Base-by-base conservation (phyloP, 768 basidiomycete genomes). In the Auriscalpium vulgare region DNA sequence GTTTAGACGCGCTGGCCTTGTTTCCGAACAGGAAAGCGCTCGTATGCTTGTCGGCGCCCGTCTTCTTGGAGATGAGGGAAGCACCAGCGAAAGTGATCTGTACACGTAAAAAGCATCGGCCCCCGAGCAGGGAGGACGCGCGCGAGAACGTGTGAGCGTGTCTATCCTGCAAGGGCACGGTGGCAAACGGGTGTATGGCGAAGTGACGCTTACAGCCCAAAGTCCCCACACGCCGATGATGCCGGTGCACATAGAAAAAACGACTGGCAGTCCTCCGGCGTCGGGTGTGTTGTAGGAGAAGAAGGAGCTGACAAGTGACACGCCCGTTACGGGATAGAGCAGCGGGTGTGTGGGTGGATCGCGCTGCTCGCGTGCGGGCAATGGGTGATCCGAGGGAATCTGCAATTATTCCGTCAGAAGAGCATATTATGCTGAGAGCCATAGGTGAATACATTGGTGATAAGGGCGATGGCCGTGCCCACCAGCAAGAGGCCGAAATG, bases 11-110 rank as follows among this genome's bases (percentile, higher is more conserved):
- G 56, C 70, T 66, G 10, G 66, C 59, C 61, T 78, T 86, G 73
- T 90, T 92, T 2, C 86, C 81, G 65, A 92, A 92, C 19, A 91
- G 72, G 68, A 91, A 91, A 5, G 83, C 65, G 14, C 88, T 90
- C 4, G 88, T 92, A 59, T 80, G 81, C 64, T 91, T 91, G 71
- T 91, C 88, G 17, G 88, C 84, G 16, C 89, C 90, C 6, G 88
- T 91, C 62, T 80, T 86, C 66, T 79, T 81, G 36, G 88, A 89
- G 48, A 79, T 67, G 40, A 71, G 66, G 23, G 75, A 73, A 11
- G 85, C 75, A 23, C 77, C 76, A 43, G 80, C 77, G 64, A 91
- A 88, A 50, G 83, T 64, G 48, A 85, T 75, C 86, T 88, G 62
- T 14, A 17, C 19, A 14, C 29, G 45, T 14, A 55, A 55, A n/a